Percentiles rank a stretch among this genome's conserved stretches.
Evolutionary conservation across 306 rosid genomes (phyloP).

Genomic region (Citrullus colocynthis): DNA sequence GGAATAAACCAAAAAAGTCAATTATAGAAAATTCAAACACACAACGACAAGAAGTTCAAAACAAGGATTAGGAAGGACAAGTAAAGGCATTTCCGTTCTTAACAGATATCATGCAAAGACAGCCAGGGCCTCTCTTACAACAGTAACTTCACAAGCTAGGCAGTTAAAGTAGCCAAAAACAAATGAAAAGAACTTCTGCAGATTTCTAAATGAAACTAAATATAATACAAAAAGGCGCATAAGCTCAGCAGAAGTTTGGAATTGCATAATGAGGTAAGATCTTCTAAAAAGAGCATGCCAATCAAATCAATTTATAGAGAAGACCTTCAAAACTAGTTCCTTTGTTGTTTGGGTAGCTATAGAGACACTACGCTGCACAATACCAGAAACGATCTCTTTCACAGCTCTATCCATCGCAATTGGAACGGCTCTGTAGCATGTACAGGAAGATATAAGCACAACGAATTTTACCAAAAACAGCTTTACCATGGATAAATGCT

Average conservation of each 20-base stretch:
- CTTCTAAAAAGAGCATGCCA: neutral
- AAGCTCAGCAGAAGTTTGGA: neutral
- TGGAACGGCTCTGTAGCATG: constrained; percentile 58
- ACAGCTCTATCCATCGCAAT: constrained; percentile 95
- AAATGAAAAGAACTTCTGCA: neutral
- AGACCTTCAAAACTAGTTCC: constrained; percentile 95
- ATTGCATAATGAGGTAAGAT: neutral
- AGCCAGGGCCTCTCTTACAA: neutral
- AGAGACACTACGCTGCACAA: constrained; percentile 96
- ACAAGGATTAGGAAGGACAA: too few species aligned
- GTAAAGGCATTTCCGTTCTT: neutral
- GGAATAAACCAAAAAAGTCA: neutral
- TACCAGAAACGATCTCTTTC: constrained; percentile 69
- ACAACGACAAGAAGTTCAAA: neutral
- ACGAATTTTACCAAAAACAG: neutral
- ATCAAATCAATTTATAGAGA: neutral
- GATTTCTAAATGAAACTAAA: neutral
- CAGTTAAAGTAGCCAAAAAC: neutral
- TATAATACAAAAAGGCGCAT: neutral
- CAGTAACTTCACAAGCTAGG: neutral
- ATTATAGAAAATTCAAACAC: neutral
- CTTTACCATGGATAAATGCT: neutral
- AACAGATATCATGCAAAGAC: neutral
- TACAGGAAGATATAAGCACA: constrained; percentile 8
- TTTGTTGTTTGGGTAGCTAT: constrained; percentile 97